A percentile compares a stretch with the other conserved stretches of the same genome.
Evolutionary conservation across 1,284 basidiomycete species (phyloP).

Genomic region (Takashimella koratensis): DNA sequence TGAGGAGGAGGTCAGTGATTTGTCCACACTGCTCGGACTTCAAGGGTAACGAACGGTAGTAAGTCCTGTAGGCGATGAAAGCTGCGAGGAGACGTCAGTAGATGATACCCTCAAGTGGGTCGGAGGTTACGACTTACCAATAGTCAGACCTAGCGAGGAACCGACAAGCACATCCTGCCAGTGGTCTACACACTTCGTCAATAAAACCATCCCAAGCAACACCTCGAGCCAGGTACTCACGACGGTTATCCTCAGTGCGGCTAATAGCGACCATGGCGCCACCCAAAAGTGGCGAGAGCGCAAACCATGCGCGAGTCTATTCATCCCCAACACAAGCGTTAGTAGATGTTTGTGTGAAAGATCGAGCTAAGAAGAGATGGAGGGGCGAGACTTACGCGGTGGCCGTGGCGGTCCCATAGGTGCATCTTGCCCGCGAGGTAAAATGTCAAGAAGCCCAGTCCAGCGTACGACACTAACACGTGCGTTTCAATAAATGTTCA

Average conservation of each 20-base stretch:
- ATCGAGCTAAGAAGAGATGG: not conserved
- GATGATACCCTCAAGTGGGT: not conserved
- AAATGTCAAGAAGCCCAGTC: constrained; percentile 81
- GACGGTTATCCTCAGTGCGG: constrained; percentile 84
- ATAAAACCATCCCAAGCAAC: not conserved
- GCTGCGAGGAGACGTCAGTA: constrained; percentile 40
- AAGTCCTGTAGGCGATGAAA: constrained; percentile 71
- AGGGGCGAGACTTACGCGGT: constrained; percentile 57
- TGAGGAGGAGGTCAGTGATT: constrained; percentile 54
- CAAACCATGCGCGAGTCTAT: constrained; percentile 79
- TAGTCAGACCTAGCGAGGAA: constrained; percentile 64
- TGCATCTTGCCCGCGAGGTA: constrained; percentile 91
- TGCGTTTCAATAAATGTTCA: too few relatives aligned
- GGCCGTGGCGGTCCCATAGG: constrained; percentile 75
- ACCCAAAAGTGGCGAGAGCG: constrained; percentile 68
- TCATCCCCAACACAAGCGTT: too few relatives aligned
- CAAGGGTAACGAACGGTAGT: constrained; percentile 37
- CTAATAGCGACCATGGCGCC: constrained; percentile 85
- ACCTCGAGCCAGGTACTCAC: constrained; percentile 54
- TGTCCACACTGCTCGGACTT: not conserved
- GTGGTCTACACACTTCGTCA: constrained; percentile 57
- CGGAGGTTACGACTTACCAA: constrained; percentile 63
- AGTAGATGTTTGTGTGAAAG: too few relatives aligned
- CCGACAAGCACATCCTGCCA: constrained; percentile 87
- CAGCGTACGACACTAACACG: constrained; percentile 86